Conservation (phyloP, 192 early-diverging fungal species). For the Coemansia sp. region DNA sequence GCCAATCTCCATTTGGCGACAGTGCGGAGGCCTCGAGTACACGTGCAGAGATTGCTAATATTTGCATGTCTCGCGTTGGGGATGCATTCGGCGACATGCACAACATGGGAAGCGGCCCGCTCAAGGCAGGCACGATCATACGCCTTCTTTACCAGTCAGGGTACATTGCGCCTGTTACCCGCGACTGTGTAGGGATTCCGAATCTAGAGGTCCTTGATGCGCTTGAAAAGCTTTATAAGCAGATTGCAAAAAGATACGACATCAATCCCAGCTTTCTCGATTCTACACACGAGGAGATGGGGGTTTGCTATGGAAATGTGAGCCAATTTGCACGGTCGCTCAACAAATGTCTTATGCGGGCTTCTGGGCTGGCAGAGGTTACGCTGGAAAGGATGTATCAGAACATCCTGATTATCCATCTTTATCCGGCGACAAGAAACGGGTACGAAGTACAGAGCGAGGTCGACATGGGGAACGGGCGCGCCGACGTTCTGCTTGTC, state of each 20-base stretch:
- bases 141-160: slow-evolving; percentile 12
- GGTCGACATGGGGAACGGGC: not conserved
- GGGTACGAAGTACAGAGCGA: not conserved
- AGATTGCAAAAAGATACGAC: not conserved
- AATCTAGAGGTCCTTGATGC: slow-evolving; percentile 1
- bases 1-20: no score
- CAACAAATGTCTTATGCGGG: not conserved
- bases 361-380: not conserved
- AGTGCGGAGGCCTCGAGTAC: no score
- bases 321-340: not conserved
- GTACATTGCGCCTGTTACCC: not conserved
- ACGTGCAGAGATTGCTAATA: no score
- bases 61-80: no score
- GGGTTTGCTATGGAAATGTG: not conserved
- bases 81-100: no score
- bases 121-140: not conserved
- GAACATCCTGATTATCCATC: not conserved
- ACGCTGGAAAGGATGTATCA: slow-evolving; percentile 1
- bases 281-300: not conserved
- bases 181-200: slow-evolving; percentile 4
- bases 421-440: slow-evolving; percentile 3
- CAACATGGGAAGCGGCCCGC: not conserved
- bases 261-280: not conserved
- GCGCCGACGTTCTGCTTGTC: not conserved
- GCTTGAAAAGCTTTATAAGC: not conserved